Percentiles rank a stretch among this genome's conserved stretches.
Evolutionary conservation across 1,139 yeast species (phyloP).

Genomic region (Geotrichum aggregatum): DNA sequence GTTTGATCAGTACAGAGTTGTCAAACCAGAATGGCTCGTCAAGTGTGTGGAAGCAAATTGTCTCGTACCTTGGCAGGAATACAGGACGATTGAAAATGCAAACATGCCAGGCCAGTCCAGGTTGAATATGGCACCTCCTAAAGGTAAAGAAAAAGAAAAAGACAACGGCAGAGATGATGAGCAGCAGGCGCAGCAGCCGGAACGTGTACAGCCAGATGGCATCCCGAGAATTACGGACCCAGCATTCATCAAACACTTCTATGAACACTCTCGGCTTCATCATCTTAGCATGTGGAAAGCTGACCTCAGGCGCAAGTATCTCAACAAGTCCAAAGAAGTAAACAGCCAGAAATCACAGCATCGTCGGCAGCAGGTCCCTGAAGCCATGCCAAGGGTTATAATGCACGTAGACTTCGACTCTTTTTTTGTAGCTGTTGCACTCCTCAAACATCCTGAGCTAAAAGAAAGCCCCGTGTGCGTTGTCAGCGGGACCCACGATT

Average conservation of each 20-base stretch:
- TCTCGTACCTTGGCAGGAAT: slow-evolving; percentile 66
- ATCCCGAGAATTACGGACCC: slow-evolving; percentile 48
- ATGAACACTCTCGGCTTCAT: slow-evolving; percentile 78
- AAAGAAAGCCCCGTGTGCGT: slow-evolving; percentile 68
- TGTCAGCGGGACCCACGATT: slow-evolving; percentile 62
- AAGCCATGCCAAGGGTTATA: slow-evolving; percentile 37
- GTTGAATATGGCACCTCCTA: neutral
- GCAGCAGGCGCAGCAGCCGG: neutral
- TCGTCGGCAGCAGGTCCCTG: neutral
- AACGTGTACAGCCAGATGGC: neutral
- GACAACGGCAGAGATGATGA: neutral
- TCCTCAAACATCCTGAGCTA: slow-evolving; percentile 51
- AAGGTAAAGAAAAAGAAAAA: too few species aligned
- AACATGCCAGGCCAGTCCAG: slow-evolving; percentile 14
- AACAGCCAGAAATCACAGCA: neutral
- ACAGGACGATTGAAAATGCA: slow-evolving; percentile 47
- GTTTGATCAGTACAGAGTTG: slow-evolving; percentile 67
- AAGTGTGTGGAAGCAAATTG: slow-evolving; percentile 52
- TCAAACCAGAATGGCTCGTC: slow-evolving; percentile 75
- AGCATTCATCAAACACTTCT: slow-evolving; percentile 64
- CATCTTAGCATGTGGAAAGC: slow-evolving; percentile 87
- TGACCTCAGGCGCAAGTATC: slow-evolving; percentile 59
- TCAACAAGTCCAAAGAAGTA: slow-evolving; percentile 35
- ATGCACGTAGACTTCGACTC: slow-evolving; percentile 91
- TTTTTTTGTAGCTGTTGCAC: slow-evolving; percentile 85